Evolutionary conservation across 306 rosid genomes (phyloP).

Genomic region (Vigna trinervia): DNA sequence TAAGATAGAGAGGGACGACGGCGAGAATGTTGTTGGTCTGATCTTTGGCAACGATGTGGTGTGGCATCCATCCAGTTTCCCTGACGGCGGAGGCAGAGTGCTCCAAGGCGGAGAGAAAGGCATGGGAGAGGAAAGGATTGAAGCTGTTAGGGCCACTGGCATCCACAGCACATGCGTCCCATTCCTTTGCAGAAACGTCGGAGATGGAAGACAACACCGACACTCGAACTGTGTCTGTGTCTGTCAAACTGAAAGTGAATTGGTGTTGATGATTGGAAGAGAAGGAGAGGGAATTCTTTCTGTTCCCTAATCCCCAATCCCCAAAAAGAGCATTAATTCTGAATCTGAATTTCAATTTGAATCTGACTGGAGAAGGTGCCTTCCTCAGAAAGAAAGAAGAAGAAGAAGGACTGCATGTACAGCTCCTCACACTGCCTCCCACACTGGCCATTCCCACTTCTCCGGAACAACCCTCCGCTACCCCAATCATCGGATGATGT

Average conservation of each 20-base stretch:
- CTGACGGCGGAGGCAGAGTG: slow-evolving; percentile 67
- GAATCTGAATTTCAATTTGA: background rate
- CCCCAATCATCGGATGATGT: background rate
- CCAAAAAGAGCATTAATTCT: slow-evolving; percentile 70
- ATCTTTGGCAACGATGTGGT: slow-evolving; percentile 78
- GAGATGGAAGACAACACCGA: slow-evolving; percentile 75
- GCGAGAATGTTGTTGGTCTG: slow-evolving; percentile 54
- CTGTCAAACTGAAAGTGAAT: slow-evolving; percentile 54
- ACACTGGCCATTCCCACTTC: slow-evolving; percentile 23
- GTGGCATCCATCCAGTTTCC: slow-evolving; percentile 91
- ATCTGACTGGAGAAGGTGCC: background rate
- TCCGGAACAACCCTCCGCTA: slow-evolving; percentile 1
- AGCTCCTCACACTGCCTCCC: background rate
- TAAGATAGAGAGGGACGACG: slow-evolving; percentile 88
- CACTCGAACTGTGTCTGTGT: slow-evolving; percentile 52
- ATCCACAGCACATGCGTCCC: slow-evolving; percentile 89
- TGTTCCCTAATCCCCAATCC: slow-evolving; percentile 71
- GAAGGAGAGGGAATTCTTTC: slow-evolving; percentile 24
- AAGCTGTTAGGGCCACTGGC: slow-evolving; percentile 64
- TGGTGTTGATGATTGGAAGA: slow-evolving; percentile 25
- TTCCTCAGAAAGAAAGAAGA: background rate
- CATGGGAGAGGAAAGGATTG: slow-evolving; percentile 85
- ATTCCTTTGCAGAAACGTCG: slow-evolving; percentile 67
- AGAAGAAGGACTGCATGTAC: background rate
- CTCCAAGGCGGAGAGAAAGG: slow-evolving; percentile 79